Percentiles rank a stretch among this genome's conserved stretches.
Conservation (phyloP, 441 rosid species). For the Populus hybrid region DNA sequence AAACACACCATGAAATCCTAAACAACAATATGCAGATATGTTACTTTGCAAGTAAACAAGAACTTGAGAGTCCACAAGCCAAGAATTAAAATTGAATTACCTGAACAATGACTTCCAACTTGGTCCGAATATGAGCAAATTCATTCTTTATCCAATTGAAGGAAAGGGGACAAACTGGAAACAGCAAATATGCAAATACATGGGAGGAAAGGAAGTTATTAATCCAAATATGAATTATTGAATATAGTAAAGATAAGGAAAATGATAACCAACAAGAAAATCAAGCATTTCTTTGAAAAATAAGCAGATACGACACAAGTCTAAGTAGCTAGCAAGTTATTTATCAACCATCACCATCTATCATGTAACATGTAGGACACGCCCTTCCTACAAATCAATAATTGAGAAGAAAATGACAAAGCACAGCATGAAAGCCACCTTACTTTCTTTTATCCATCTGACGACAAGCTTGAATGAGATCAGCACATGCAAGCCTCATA, state of each 20-base stretch:
- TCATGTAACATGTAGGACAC: neutral
- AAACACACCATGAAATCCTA: neutral
- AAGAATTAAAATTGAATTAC: constrained; percentile 17
- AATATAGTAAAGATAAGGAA: neutral
- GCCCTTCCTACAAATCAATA: neutral
- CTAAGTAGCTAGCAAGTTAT: neutral
- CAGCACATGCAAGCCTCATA: constrained; percentile 35
- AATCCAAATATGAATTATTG: neutral
- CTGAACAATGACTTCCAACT: constrained; percentile 37
- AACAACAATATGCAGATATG: neutral
- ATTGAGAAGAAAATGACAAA: neutral
- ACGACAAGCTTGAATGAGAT: constrained; percentile 35
- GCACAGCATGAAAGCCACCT: constrained; percentile 11
- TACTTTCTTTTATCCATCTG: constrained; percentile 31
- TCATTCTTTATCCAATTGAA: constrained; percentile 35
- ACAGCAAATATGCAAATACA: neutral
- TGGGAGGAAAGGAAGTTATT: neutral
- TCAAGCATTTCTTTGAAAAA: neutral
- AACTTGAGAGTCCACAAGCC: neutral
- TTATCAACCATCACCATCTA: neutral
- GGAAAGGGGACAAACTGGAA: constrained; percentile 32
- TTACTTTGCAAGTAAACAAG: neutral
- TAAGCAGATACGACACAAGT: neutral
- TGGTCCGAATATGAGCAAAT: constrained; percentile 29
- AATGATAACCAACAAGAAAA: neutral